Percentiles rank a stretch among this genome's conserved stretches.
These are phyloP conservation scores for Neophaeococcomyces mojaviensis DNA, from an alignment of 2,329 filamentous ascomycete species.

Conservation along the genomic window DNA sequence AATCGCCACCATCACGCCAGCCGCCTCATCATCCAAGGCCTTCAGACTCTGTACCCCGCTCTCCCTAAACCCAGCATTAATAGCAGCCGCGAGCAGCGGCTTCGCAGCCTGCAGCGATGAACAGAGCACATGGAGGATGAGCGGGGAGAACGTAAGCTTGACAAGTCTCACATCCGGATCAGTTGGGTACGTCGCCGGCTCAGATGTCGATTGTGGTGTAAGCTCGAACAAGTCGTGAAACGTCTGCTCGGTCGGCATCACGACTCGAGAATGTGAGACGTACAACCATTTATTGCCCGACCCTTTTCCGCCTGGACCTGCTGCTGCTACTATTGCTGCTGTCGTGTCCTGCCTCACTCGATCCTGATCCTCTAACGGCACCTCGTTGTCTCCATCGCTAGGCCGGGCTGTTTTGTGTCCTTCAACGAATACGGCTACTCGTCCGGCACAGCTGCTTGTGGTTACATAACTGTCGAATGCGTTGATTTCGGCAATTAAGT, in stretches of 20 bases:
- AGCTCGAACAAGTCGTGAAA: neutral
- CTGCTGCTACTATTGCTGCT: conserved; percentile 24
- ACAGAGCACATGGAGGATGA: conserved; percentile 71
- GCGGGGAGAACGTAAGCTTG: conserved; percentile 24
- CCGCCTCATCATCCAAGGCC: conserved; percentile 31
- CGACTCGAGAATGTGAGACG: conserved; percentile 72
- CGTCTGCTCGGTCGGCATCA: conserved; percentile 6
- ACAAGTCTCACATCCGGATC: conserved; percentile 17
- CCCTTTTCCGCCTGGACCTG: conserved; percentile 74
- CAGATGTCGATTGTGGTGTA: neutral
- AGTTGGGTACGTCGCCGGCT: neutral
- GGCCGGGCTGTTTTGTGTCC: conserved; percentile 47
- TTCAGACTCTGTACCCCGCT: conserved; percentile 67
- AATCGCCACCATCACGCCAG: conserved; percentile 72
- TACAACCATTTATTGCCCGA: conserved; percentile 74
- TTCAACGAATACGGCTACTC: conserved; percentile 82
- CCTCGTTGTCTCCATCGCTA: conserved; percentile 11
- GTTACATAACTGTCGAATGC: conserved; percentile 67
- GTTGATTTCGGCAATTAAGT: conserved; percentile 58
- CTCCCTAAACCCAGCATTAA: conserved; percentile 81
- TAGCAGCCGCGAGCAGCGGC: conserved; percentile 63
- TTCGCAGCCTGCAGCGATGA: conserved; percentile 64
- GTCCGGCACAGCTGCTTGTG: conserved; percentile 85
- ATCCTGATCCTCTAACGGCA: neutral
- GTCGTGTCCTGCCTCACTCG: neutral